Evolutionary conservation across 2,329 filamentous ascomycete species (phyloP).

Genomic region (Fusarium dimerum): DNA sequence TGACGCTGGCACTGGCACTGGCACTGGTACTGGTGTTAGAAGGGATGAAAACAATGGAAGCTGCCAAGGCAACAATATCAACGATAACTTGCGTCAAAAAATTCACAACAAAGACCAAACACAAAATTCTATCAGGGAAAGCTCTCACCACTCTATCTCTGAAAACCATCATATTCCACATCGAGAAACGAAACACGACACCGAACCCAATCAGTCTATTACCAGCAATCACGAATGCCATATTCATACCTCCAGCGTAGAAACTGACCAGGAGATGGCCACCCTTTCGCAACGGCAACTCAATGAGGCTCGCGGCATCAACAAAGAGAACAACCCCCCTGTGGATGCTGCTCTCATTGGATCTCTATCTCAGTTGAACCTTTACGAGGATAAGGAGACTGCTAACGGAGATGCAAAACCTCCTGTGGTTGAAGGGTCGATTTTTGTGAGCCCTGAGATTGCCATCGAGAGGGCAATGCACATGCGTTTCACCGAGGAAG

Average conservation of each 20-base stretch:
- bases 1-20: slow-evolving; percentile 12
- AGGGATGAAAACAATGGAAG: slow-evolving; percentile 18
- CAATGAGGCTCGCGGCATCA: slow-evolving; percentile 1
- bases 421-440: background rate
- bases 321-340: slow-evolving; percentile 36
- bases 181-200: background rate
- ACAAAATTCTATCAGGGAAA: background rate
- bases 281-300: slow-evolving; percentile 3
- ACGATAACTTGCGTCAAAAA: slow-evolving; percentile 2
- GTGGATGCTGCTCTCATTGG: slow-evolving; percentile 5
- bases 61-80: slow-evolving; percentile 9
- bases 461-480: slow-evolving; percentile 37
- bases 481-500: slow-evolving; percentile 75
- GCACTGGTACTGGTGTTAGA: slow-evolving; percentile 10
- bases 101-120: slow-evolving; percentile 4
- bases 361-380: slow-evolving; percentile 20
- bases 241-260: slow-evolving; percentile 1
- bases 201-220: background rate
- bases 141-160: background rate
- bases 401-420: slow-evolving; percentile 2
- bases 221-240: background rate
- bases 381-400: slow-evolving; percentile 9
- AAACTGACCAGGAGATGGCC: slow-evolving; percentile 21
- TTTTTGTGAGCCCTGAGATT: slow-evolving; percentile 31
- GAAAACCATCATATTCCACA: background rate